A percentile compares a stretch with the other conserved stretches of the same genome.
These are phyloP conservation scores for Mucor circinelloides DNA, from an alignment of 371 early-diverging fungal genomes.

Conservation along the genomic window DNA sequence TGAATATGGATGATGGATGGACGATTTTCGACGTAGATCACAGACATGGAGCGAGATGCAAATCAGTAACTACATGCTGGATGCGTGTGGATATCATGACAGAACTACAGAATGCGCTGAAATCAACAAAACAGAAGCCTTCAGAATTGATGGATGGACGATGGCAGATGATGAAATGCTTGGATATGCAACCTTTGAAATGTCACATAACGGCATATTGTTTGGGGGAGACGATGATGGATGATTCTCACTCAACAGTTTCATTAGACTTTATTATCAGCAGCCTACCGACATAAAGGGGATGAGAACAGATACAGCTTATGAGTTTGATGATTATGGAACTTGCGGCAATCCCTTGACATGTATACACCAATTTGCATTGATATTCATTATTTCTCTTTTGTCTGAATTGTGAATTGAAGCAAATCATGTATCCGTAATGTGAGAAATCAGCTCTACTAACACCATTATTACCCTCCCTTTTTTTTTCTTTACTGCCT, in stretches of 20 bases:
- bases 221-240: neutral
- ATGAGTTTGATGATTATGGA: neutral
- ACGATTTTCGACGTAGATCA: neutral
- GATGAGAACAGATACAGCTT: neutral
- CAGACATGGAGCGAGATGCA: neutral
- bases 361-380: neutral
- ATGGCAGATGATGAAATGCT: neutral
- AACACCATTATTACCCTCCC: neutral
- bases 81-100: neutral
- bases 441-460: neutral
- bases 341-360: neutral
- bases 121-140: neutral
- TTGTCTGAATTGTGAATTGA: neutral
- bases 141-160: constrained; percentile 8
- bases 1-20: neutral
- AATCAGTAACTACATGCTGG: neutral
- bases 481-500: neutral
- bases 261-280: neutral
- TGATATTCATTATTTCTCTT: neutral
- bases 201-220: neutral
- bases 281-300: neutral
- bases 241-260: neutral
- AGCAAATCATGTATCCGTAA: neutral
- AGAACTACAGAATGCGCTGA: neutral
- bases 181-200: neutral